Percentiles rank a stretch among this genome's conserved stretches.
Conservation (phyloP, 768 basidiomycete species). For the Russula sp. region DNA sequence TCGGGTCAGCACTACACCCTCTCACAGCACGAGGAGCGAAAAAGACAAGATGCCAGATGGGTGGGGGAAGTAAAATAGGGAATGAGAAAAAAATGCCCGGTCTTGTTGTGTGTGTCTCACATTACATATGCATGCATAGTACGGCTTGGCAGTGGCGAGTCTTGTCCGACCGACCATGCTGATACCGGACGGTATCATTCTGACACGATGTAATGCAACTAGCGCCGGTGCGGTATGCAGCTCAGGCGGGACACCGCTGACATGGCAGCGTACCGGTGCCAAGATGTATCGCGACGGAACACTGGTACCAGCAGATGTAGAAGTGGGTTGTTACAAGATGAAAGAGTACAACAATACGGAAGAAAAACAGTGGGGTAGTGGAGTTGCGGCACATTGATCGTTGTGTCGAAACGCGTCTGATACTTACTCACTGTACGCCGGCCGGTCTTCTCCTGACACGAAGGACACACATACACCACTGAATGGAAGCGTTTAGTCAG, state of each 20-base stretch:
- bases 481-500: background rate
- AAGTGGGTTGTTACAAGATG: conserved; percentile 22
- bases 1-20: conserved; percentile 11
- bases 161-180: conserved; percentile 18
- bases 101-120: conserved; percentile 14
- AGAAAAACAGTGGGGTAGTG: conserved; percentile 8
- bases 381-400: background rate
- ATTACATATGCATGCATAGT: conserved; percentile 16
- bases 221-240: conserved; percentile 9
- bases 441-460: conserved; percentile 54
- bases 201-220: conserved; percentile 19
- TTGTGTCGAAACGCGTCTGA: conserved; percentile 27
- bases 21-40: background rate
- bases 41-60: background rate
- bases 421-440: conserved; percentile 71
- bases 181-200: conserved; percentile 15
- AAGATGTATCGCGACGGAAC: conserved; percentile 18
- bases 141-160: background rate
- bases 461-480: conserved; percentile 55
- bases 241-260: conserved; percentile 12
- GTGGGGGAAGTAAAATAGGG: background rate
- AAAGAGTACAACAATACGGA: conserved; percentile 22
- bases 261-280: conserved; percentile 16
- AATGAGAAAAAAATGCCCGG: background rate
- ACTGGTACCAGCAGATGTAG: conserved; percentile 17